A percentile compares a stretch with the other conserved stretches of the same genome.
Evolutionary conservation across 768 basidiomycete genomes (phyloP).

Genomic region (Asterophora parasitica): DNA sequence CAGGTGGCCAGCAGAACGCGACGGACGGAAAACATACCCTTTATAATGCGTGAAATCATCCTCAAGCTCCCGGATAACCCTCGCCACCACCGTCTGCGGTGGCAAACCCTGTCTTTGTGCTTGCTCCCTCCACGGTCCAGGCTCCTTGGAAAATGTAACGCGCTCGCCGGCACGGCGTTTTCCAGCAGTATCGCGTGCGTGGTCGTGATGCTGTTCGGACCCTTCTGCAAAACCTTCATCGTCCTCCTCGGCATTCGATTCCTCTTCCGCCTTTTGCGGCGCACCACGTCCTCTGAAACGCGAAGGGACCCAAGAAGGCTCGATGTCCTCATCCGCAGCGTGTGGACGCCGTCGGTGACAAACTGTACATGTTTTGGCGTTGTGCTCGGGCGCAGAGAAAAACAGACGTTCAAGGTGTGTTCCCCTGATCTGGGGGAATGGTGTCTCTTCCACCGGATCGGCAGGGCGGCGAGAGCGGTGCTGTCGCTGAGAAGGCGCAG

Average conservation of each 20-base stretch:
- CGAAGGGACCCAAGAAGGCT: constrained; percentile 19
- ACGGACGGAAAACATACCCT: constrained; percentile 49
- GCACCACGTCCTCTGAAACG: constrained; percentile 15
- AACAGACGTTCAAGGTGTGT: constrained; percentile 75
- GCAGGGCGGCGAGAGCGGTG: background rate
- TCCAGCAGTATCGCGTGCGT: constrained; percentile 18
- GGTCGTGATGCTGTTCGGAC: constrained; percentile 17
- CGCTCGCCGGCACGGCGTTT: constrained; percentile 25
- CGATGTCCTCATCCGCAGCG: constrained; percentile 3
- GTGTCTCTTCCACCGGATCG: constrained; percentile 31
- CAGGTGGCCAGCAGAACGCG: background rate
- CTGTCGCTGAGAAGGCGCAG: background rate
- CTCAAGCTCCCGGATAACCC: constrained; percentile 84
- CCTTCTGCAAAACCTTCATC: constrained; percentile 46
- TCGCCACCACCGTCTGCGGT: constrained; percentile 81
- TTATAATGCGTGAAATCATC: constrained; percentile 96
- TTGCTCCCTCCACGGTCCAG: constrained; percentile 24
- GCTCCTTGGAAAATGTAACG: constrained; percentile 24
- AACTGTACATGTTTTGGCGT: constrained; percentile 61
- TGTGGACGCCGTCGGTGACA: constrained; percentile 48
- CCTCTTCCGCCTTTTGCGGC: constrained; percentile 3
- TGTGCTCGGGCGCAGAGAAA: constrained; percentile 75
- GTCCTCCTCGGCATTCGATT: background rate
- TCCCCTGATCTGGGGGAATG: constrained; percentile 83
- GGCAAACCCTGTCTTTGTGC: constrained; percentile 48